Evolutionary conservation across 768 basidiomycete species (phyloP), one percentile per base, ranked within the genome.

Genomic region (Suillus ampliporus): DNA sequence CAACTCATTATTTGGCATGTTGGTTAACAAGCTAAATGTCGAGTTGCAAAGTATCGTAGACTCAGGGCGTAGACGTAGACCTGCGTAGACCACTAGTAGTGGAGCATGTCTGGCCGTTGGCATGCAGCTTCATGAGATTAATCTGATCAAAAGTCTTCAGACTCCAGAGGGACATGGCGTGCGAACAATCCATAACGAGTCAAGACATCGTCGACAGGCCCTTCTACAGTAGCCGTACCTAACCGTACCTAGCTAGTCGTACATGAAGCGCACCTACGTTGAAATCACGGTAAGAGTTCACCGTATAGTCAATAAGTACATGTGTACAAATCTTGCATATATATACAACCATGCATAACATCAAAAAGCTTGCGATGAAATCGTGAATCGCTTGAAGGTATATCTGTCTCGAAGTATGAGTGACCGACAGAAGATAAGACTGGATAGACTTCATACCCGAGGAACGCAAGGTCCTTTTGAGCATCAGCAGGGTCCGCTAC

Each of bases 351-450:
- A 21, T 23, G 23, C 19, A 15, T 7, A 56, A 40, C 21, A 56
- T 76, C 65, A 85, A 70, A 84, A 84, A 15, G 80, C 84, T 47
- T 83, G 81, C 37, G 84, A 88, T 37, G 88, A 87, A 37, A 89
- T 79, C 28, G 82, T 82, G 77, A 91, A 91, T 35, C 90, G 82
- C 75, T 91, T 91, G 83, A 91, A 91, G 19, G 90, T 91, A 75
- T 91, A 91, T 67, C 90, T 91, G 74, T 48, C 26, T 21, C 59
- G 11, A 41, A 58, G 5, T n/a, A 8, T 4, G 13, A 40, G 38
- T 26, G 46, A 28, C 69, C n/a, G 62, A 63, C 56, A 48, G 17
- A 41, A 14, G n/a, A 28, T 50, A 4, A 37, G 17, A 52, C 47
- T 52, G 61, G 53, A 52, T 48, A 43, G 14, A 43, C 23, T 28